These are phyloP conservation scores for Chlorella sorokiniana DNA, from an alignment of 139 green algal genomes.

Conservation along the genomic window DNA sequence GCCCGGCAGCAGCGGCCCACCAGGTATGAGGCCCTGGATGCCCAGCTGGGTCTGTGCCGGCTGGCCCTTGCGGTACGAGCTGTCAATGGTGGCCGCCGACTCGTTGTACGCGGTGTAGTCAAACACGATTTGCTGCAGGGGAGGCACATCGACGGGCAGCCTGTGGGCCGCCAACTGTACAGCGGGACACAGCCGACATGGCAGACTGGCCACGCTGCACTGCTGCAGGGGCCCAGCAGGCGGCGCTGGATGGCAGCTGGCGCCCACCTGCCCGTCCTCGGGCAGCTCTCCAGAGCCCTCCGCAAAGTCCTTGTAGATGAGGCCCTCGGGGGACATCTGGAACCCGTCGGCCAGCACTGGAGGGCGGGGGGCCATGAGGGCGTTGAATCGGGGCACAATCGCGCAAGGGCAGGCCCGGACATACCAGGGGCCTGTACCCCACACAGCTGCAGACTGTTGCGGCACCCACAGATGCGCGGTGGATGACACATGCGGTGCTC, in stretches of 20 bases:
- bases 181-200: not conserved
- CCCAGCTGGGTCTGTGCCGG: conserved; percentile 87
- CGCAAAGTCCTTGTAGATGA: conserved; percentile 89
- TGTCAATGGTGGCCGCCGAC: conserved; percentile 73
- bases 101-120: conserved; percentile 99
- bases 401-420: too few relatives aligned
- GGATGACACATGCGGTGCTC: too few relatives aligned
- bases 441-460: too few relatives aligned
- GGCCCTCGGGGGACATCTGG: conserved; percentile 62
- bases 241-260: too few relatives aligned
- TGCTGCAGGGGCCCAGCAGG: too few relatives aligned
- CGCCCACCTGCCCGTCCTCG: conserved; percentile 80
- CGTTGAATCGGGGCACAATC: too few relatives aligned
- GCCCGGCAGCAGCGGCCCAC: conserved; percentile 42
- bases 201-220: too few relatives aligned
- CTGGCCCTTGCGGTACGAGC: conserved; percentile 80
- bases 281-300: conserved; percentile 64
- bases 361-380: not conserved
- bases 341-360: conserved; percentile 9
- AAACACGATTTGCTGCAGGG: conserved; percentile 72
- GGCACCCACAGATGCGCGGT: too few relatives aligned
- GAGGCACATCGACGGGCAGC: not conserved
- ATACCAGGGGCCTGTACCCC: too few relatives aligned
- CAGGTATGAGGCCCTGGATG: conserved; percentile 93
- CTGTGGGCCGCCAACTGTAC: too few relatives aligned